Evolutionary conservation across 164 flowering plant genomes (phyloP).

Genomic region (Tetracentron sinense): DNA sequence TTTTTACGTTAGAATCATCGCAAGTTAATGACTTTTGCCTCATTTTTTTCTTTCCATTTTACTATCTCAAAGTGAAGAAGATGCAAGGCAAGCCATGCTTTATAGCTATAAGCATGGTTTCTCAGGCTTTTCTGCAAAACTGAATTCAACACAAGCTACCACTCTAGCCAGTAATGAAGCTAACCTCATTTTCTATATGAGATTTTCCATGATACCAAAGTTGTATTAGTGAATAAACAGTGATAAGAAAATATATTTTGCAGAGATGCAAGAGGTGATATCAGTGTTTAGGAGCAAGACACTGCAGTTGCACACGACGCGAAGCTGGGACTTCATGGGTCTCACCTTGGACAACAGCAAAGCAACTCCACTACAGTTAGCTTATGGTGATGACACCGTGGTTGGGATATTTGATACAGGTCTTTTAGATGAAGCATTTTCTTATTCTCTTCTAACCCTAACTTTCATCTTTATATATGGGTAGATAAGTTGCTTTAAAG

Average conservation of each 20-base stretch:
- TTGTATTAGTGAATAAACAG: not conserved
- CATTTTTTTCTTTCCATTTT: not conserved
- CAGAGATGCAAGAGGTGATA: slow-evolving; percentile 59
- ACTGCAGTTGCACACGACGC: slow-evolving; percentile 54
- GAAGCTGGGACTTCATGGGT: slow-evolving; percentile 86
- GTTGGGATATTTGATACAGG: slow-evolving; percentile 52
- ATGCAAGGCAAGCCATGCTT: slow-evolving; percentile 48
- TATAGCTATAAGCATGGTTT: slow-evolving; percentile 66
- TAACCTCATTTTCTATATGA: not conserved
- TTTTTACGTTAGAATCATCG: not conserved
- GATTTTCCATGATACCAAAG: not conserved
- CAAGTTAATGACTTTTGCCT: not conserved
- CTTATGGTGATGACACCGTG: slow-evolving; percentile 40
- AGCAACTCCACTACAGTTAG: slow-evolving; percentile 36
- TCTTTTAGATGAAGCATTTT: not conserved
- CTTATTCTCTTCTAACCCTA: not conserved
- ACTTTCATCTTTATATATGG: not conserved
- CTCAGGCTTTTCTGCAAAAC: slow-evolving; percentile 74
- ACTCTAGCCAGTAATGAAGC: slow-evolving; percentile 45
- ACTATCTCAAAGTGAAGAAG: slow-evolving; percentile 35
- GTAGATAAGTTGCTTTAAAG: too few relatives aligned
- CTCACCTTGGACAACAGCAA: slow-evolving; percentile 33
- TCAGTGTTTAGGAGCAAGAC: slow-evolving; percentile 54
- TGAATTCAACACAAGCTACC: slow-evolving; percentile 59
- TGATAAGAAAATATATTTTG: slow-evolving; percentile 6